Conservation (phyloP, 192 early-diverging fungal genomes). For the Coemansia sp. region DNA sequence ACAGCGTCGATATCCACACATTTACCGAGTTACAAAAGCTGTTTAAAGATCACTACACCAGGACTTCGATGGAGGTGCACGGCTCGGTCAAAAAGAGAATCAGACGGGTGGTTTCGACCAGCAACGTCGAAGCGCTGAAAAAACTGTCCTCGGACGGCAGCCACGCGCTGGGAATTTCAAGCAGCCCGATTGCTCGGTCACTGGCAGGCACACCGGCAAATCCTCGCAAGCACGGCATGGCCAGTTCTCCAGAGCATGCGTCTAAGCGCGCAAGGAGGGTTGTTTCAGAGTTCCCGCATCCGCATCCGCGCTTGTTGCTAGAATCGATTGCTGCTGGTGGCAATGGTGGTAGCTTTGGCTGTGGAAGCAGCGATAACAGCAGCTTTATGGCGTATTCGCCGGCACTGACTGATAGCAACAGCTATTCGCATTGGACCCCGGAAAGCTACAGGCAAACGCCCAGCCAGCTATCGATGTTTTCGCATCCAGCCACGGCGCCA, state of each 20-base stretch:
- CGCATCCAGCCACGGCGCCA: neutral
- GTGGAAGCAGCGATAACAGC: neutral
- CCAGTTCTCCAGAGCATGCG: conserved; percentile 9
- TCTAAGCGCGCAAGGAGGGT: conserved; percentile 38
- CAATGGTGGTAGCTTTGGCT: neutral
- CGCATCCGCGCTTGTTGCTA: conserved; percentile 20
- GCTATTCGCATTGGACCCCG: neutral
- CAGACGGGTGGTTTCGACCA: conserved; percentile 38
- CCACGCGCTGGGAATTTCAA: conserved; percentile 25
- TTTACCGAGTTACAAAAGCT: conserved; percentile 42
- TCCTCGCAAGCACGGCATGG: conserved; percentile 30
- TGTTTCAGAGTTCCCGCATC: conserved; percentile 38
- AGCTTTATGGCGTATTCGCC: conserved; percentile 4
- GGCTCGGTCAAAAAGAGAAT: conserved; percentile 30
- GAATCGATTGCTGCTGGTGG: conserved; percentile 1
- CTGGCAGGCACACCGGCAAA: neutral
- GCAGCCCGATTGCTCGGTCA: neutral
- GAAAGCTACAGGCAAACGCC: neutral
- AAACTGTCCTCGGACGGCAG: conserved; percentile 5
- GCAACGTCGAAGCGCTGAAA: conserved; percentile 19
- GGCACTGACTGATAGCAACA: neutral
- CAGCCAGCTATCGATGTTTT: neutral
- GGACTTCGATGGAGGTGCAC: conserved; percentile 21
- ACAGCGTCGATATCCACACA: conserved; percentile 29
- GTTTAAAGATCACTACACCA: conserved; percentile 40